These are phyloP conservation scores for Turritis glabra DNA, from an alignment of 345 rosid species.

Conservation along the genomic window DNA sequence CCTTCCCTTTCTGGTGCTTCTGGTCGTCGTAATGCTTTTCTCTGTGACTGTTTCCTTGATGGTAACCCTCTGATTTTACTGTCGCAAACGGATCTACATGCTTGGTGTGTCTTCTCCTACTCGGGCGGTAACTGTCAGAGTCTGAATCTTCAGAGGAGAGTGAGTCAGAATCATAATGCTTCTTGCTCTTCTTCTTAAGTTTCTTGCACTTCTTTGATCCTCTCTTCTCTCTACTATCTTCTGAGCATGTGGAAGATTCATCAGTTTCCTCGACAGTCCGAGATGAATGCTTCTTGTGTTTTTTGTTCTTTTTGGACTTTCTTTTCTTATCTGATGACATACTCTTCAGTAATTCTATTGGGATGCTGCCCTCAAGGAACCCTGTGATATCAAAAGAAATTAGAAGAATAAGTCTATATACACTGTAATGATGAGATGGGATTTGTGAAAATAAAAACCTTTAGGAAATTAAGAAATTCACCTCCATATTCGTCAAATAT, in stretches of 20 bases:
- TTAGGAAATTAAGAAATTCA: slow-evolving; percentile 29
- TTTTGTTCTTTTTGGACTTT: slow-evolving; percentile 53
- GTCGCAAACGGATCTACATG: slow-evolving; percentile 20
- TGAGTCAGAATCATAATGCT: slow-evolving; percentile 43
- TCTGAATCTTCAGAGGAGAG: slow-evolving; percentile 45
- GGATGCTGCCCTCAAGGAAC: slow-evolving; percentile 70
- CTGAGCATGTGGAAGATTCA: slow-evolving; percentile 44
- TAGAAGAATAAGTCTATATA: slow-evolving; percentile 18
- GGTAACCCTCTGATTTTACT: slow-evolving; percentile 32
- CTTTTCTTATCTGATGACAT: slow-evolving; percentile 48
- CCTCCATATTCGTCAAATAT: slow-evolving; percentile 99
- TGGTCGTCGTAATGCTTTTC: slow-evolving; percentile 36
- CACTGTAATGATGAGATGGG: not conserved
- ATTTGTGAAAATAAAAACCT: not conserved
- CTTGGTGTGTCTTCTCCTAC: slow-evolving; percentile 42
- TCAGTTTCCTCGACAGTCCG: slow-evolving; percentile 43
- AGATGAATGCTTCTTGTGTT: slow-evolving; percentile 49
- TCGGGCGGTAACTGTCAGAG: slow-evolving; percentile 36
- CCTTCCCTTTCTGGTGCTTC: slow-evolving; percentile 21
- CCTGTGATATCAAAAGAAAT: slow-evolving; percentile 47
- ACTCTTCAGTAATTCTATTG: slow-evolving; percentile 57
- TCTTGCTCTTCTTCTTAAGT: slow-evolving; percentile 44
- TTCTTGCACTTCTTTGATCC: slow-evolving; percentile 49
- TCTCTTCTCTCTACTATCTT: slow-evolving; percentile 37
- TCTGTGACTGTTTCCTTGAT: slow-evolving; percentile 34